phyloP scores from a whole-genome alignment of 163 green algal species.

The Scenedesmus sp. region DNA sequence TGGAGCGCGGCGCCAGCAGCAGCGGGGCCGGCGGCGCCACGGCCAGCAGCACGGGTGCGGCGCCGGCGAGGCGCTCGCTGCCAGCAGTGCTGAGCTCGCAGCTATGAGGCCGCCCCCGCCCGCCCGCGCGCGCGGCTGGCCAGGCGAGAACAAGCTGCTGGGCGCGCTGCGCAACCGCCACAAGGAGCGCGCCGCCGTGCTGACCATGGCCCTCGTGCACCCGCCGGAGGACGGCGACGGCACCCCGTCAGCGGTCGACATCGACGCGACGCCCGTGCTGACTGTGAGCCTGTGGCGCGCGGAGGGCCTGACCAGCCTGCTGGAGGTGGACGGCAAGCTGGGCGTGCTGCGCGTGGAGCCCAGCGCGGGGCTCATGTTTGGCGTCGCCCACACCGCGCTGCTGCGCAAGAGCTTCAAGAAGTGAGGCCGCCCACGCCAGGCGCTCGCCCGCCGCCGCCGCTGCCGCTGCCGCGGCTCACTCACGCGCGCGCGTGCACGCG shows the following conservation, averaged over 20 bases:
- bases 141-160: conserved; percentile 7
- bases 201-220: conserved; percentile 13
- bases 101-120: background rate
- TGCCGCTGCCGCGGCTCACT: no score
- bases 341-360: conserved; percentile 12
- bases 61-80: no score
- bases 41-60: background rate
- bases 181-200: conserved; percentile 26
- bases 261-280: background rate
- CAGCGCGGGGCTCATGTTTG: conserved; percentile 34
- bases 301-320: conserved; percentile 14
- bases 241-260: background rate
- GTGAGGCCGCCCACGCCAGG: background rate
- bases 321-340: conserved; percentile 41
- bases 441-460: no score
- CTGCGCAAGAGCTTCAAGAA: conserved; percentile 36
- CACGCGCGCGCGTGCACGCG: no score
- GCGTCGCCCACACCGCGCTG: background rate
- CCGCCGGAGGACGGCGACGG: background rate
- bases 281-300: conserved; percentile 22
- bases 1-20: no score
- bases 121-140: background rate
- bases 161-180: background rate
- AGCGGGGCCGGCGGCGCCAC: no score
- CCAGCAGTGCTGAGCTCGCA: background rate